Percentiles rank a stretch among this genome's conserved stretches.
phyloP scores from a whole-genome alignment of 768 basidiomycete species.

The Pisolithus sp. region DNA sequence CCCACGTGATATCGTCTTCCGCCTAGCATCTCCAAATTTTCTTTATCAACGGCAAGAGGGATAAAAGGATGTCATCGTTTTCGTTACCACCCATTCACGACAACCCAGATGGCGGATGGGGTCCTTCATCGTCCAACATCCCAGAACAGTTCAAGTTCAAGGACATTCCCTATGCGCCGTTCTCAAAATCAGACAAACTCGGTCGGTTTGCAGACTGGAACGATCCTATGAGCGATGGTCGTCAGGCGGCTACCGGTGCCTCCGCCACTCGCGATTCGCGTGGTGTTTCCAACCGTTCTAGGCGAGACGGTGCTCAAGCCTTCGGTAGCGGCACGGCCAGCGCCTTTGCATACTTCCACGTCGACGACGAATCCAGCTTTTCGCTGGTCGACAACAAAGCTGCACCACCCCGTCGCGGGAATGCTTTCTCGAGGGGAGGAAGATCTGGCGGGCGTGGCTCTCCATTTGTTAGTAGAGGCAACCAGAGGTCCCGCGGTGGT shows the following conservation, averaged over 20 bases:
- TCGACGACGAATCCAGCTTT: slow-evolving; percentile 96
- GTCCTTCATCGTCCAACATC: slow-evolving; percentile 73
- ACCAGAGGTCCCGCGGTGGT: slow-evolving; percentile 40
- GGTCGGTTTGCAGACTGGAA: slow-evolving; percentile 98
- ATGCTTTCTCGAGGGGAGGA: slow-evolving; percentile 51
- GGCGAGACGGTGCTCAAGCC: slow-evolving; percentile 74
- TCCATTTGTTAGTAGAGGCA: slow-evolving; percentile 38
- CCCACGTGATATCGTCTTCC: slow-evolving; percentile 4
- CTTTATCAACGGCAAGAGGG: slow-evolving; percentile 6
- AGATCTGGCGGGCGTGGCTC: slow-evolving; percentile 33
- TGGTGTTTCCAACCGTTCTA: slow-evolving; percentile 48
- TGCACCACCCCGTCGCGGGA: slow-evolving; percentile 64
- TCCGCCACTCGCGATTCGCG: slow-evolving; percentile 44
- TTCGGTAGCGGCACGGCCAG: slow-evolving; percentile 88
- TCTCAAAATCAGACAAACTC: slow-evolving; percentile 98
- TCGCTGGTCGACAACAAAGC: slow-evolving; percentile 91
- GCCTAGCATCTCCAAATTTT: slow-evolving; percentile 11
- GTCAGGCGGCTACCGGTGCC: slow-evolving; percentile 47
- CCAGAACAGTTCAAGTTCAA: slow-evolving; percentile 95
- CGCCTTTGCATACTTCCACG: slow-evolving; percentile 95
- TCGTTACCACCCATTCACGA: slow-evolving; percentile 83
- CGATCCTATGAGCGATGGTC: slow-evolving; percentile 60
- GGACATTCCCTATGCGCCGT: slow-evolving; percentile 97
- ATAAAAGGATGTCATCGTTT: slow-evolving; percentile 64
- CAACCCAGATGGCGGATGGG: slow-evolving; percentile 93